Base-by-base conservation (phyloP, 257 asterid genomes). In the Schizonepeta tenuifolia region DNA sequence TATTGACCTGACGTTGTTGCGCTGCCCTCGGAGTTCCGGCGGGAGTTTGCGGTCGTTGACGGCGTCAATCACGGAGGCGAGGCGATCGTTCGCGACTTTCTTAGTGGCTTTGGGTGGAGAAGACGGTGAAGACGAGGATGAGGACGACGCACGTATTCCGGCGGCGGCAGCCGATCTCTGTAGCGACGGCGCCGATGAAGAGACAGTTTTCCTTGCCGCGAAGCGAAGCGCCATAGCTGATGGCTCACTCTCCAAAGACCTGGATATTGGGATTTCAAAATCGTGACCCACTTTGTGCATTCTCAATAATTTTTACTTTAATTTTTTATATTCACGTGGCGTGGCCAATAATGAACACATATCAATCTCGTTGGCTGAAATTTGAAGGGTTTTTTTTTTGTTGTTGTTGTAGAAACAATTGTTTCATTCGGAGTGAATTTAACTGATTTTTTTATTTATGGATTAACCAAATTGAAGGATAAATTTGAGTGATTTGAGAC, bases 21-120 rank as follows among this genome's bases (percentile, higher is more conserved):
- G 93, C 61, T 85, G 95, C 60, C 97, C 98, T 51, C 98, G 93
- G 77, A 88, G 91, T 83, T 92, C 96, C 66, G 91, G 90, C 40
- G 97, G 96, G n/a, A 92, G 93, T 55, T 90, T 90, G 21, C 96
- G 90, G 71, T 92, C 95, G 75, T 86, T 86, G 74, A 90, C 87
- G 80, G 90, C 74, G 80, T 92, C 98, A 20, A 87, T 84, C 9
- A 90, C 97, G 75, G 90, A 79, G 77, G 96, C 86, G 38, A 92
- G 89, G 40, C 96, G 97, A 56, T 92, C 96, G 17, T 54, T 49
- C 51, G 70, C 17, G 75, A 65, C 64, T 72, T 86, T 85, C 76
- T 76, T 58, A 10, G 57, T 69, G 33, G 85, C 56, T 78, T 74
- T 40, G 43, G 79, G 40, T 47, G 83, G 49, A n/a, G 82, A 66